phyloP scores from a whole-genome alignment of 192 early-diverging fungal genomes.

The Lobosporangium transversale region DNA sequence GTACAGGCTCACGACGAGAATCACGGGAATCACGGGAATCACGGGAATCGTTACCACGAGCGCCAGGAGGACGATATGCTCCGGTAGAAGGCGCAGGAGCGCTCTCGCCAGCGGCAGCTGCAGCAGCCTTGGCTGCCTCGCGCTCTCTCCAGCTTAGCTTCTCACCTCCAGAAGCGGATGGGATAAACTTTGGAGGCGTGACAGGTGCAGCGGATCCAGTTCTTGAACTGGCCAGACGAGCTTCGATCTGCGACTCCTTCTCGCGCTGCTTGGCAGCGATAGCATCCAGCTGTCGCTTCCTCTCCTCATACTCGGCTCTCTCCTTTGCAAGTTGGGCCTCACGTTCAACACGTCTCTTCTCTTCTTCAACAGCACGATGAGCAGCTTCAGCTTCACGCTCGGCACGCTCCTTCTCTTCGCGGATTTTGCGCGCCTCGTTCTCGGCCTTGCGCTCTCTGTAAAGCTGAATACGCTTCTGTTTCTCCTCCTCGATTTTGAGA shows the following conservation, averaged over 20 bases:
- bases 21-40: slow-evolving; percentile 13
- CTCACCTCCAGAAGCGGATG: slow-evolving; percentile 44
- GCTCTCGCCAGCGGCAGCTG: slow-evolving; percentile 28
- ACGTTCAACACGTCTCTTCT: slow-evolving; percentile 60
- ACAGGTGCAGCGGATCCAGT: slow-evolving; percentile 37
- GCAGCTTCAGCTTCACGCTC: slow-evolving; percentile 56
- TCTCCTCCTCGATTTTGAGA: slow-evolving; percentile 74
- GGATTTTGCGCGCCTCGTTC: slow-evolving; percentile 48
- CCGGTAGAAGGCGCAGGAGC: slow-evolving; percentile 12
- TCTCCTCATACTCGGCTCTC: slow-evolving; percentile 50
- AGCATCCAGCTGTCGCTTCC: slow-evolving; percentile 56
- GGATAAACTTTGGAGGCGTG: slow-evolving; percentile 29
- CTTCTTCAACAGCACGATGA: slow-evolving; percentile 52
- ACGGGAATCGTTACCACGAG: slow-evolving; percentile 36
- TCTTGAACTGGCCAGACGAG: slow-evolving; percentile 36
- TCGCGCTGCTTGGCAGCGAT: slow-evolving; percentile 60
- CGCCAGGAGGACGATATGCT: slow-evolving; percentile 45
- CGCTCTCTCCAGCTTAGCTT: slow-evolving; percentile 48
- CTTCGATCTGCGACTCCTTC: slow-evolving; percentile 61
- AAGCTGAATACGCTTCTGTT: slow-evolving; percentile 73
- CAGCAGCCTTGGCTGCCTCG: slow-evolving; percentile 28
- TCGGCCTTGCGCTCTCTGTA: slow-evolving; percentile 65
- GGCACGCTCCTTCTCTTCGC: slow-evolving; percentile 53
- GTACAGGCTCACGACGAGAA: slow-evolving; percentile 14
- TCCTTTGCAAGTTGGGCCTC: slow-evolving; percentile 57